Percentiles rank a stretch among this genome's conserved stretches.
phyloP scores from a whole-genome alignment of 129 eudicot species.

The Arctium minus region DNA sequence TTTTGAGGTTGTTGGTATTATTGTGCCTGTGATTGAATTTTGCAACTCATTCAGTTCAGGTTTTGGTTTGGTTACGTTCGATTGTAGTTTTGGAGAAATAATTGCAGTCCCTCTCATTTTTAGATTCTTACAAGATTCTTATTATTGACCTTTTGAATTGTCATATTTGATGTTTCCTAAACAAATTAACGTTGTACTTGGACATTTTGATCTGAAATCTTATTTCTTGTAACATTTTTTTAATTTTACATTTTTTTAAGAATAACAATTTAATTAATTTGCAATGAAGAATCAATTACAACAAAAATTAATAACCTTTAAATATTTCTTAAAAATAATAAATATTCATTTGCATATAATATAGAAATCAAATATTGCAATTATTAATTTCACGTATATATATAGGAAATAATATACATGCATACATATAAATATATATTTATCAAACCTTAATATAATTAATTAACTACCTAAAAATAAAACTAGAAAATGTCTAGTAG shows the following conservation, averaged over 20 bases:
- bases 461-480: not conserved
- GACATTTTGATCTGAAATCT: not conserved
- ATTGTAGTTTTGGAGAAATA: not conserved
- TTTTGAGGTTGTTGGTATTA: no score
- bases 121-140: not conserved
- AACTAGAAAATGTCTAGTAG: constrained; percentile 5
- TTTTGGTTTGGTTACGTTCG: not conserved
- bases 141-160: no score
- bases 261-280: no score
- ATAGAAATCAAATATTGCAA: not conserved
- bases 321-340: not conserved
- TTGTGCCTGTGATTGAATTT: not conserved
- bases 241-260: no score
- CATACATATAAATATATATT: not conserved
- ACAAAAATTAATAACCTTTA: not conserved
- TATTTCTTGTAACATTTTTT: no score
- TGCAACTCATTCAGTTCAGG: not conserved
- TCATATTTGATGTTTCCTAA: no score
- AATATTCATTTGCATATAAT: not conserved
- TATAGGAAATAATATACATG: constrained; percentile 5
- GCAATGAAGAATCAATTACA: not conserved
- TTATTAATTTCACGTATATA: not conserved
- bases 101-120: not conserved
- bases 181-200: no score
- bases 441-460: not conserved